Conservation (phyloP, 139 green algal genomes). For the Chlorella sp. region DNA sequence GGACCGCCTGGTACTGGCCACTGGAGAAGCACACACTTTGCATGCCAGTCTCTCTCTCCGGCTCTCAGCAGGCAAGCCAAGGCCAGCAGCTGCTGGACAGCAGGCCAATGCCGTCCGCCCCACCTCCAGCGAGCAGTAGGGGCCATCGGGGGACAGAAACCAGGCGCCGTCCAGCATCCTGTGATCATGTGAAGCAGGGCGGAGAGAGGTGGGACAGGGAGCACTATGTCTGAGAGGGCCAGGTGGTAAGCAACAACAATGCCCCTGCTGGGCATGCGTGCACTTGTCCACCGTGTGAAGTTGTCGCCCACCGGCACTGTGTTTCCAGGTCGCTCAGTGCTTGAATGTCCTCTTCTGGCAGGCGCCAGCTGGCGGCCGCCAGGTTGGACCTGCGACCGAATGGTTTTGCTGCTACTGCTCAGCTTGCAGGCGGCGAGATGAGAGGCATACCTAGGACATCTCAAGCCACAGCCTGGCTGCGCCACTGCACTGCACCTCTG, state of each 20-base stretch:
- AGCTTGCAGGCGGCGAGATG: no score
- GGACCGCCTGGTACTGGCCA: no score
- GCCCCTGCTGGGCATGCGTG: neutral
- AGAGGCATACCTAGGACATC: no score
- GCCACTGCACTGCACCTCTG: no score
- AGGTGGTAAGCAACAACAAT: neutral
- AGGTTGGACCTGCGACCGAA: slow-evolving; percentile 19
- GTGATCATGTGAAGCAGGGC: neutral
- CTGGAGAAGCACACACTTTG: no score
- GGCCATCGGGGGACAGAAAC: slow-evolving; percentile 5
- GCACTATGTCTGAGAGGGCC: neutral
- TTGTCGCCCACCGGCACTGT: neutral
- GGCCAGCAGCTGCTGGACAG: no score
- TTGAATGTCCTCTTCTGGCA: slow-evolving; percentile 22
- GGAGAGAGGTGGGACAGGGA: neutral
- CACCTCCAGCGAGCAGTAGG: slow-evolving; percentile 22
- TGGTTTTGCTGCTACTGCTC: no score
- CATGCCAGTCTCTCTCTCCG: no score
- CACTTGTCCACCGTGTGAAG: neutral
- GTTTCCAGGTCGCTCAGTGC: slow-evolving; percentile 4
- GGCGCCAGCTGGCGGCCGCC: slow-evolving; percentile 18
- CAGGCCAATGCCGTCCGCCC: neutral
- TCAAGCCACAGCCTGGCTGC: no score
- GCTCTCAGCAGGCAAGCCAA: no score
- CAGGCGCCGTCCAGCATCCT: slow-evolving; percentile 38